Evolutionary conservation across 805 yeast species (phyloP).

Genomic region (Sugiyamaella qingdaonensis): DNA sequence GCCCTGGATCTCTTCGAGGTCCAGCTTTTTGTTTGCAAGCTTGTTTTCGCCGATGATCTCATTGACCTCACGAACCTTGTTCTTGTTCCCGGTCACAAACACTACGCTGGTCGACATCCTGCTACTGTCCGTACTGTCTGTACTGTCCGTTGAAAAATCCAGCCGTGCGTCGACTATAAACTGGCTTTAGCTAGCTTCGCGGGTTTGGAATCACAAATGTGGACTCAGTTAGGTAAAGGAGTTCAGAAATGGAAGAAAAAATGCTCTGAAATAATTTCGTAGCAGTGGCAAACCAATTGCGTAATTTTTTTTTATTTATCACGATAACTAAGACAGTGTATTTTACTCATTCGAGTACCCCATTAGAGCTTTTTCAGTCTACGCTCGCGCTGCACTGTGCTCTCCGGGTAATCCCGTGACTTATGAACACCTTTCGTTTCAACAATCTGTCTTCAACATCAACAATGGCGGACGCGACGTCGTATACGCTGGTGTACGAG

Average conservation of each 20-base stretch:
- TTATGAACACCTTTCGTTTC: constrained; percentile 13
- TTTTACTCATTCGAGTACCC: too few relatives aligned
- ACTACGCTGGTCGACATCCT: neutral
- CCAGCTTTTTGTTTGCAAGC: constrained; percentile 64
- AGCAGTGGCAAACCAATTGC: too few relatives aligned
- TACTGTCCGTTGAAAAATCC: too few relatives aligned
- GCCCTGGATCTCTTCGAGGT: constrained; percentile 90
- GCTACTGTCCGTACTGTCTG: too few relatives aligned
- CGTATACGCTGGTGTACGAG: constrained; percentile 29
- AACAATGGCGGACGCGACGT: constrained; percentile 42
- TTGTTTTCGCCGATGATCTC: constrained; percentile 49
- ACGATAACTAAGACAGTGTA: too few relatives aligned
- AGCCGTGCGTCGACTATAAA: too few relatives aligned
- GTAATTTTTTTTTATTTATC: too few relatives aligned
- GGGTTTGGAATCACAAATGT: too few relatives aligned
- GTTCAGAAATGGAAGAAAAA: too few relatives aligned
- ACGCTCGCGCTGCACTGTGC: neutral
- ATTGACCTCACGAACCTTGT: constrained; percentile 81
- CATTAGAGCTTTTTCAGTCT: neutral
- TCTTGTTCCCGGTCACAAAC: constrained; percentile 64
- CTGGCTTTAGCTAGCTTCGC: too few relatives aligned
- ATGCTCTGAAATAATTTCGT: too few relatives aligned
- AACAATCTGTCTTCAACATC: neutral
- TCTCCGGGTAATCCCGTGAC: constrained; percentile 12
- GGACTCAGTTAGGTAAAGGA: too few relatives aligned